Base-by-base conservation (phyloP, 2,329 filamentous ascomycete species). In the Trichoderma brevicompactum region DNA sequence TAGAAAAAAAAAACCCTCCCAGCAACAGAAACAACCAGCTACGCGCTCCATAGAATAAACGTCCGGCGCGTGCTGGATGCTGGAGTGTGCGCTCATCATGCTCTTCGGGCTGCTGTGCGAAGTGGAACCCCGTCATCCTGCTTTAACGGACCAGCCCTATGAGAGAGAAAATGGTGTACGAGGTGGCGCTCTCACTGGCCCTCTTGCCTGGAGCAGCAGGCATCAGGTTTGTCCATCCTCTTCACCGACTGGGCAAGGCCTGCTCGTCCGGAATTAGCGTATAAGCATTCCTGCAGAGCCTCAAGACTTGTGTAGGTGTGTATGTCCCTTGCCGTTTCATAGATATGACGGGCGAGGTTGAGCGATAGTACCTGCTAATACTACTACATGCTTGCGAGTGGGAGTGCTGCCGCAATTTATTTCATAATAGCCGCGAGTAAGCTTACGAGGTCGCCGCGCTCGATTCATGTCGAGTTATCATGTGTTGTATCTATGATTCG, bases 261-360 rank as follows among this genome's bases (percentile, higher is more conserved):
- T 28, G 38, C 19, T 56, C 41, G 34, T 32, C 43, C 55, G 28
- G 36, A 46, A 36, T 32, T 59, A 46, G 41, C 43, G 43, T 8
- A 15, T 8, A 15, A 32, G n/a, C 13, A 34, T 8, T 41, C 41
- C 43, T 59, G 55, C 43, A 59, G 55, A 59, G 55, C 55, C 55
- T 48, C 55, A 59, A 36, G 19, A 28, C 23, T 3, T 28, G 23
- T 28, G 5, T 5, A 5, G 5, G 23, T 28, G 23, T 28, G 23
- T 28, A 5, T 28, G 23, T 28, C 23, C 23, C 23, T 28, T 28
- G 23, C 23, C 23, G 23, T 28, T 28, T 28, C 23, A 28, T 28
- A 28, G 23, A 28, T 28, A 28, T 5, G 23, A 28, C 5, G 23
- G 23, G 23, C 23, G 23, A 28, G 23, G 23, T 28, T 28, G 2